phyloP scores from a whole-genome alignment of 2,329 filamentous ascomycete species.

The Calonectria multiphialidica region DNA sequence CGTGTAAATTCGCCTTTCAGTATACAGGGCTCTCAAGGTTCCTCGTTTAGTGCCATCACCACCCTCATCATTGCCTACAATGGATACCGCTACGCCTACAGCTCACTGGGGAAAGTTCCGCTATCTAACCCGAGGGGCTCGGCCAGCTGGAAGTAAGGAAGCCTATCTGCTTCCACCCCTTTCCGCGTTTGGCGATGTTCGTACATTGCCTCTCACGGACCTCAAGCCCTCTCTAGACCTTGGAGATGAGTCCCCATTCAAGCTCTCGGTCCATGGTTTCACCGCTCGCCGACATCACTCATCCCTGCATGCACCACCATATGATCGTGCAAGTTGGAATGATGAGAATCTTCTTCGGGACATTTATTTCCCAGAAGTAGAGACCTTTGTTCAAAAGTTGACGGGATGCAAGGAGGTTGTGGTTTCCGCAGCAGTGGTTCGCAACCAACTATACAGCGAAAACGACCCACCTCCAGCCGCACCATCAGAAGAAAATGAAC shows the following conservation, averaged over 20 bases:
- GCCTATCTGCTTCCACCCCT: neutral
- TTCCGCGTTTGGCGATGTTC: neutral
- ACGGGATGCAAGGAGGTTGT: conserved; percentile 20
- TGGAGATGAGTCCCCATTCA: neutral
- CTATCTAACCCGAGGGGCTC: neutral
- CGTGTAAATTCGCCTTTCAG: too few species aligned
- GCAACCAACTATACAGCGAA: conserved; percentile 18
- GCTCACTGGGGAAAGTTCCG: neutral
- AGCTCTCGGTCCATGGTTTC: neutral
- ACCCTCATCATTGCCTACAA: neutral
- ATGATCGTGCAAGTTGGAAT: neutral
- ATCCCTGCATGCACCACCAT: neutral
- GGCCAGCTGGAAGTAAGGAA: neutral
- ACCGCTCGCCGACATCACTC: neutral
- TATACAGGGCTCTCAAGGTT: neutral
- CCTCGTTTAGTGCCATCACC: neutral
- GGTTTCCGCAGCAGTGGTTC: conserved; percentile 17
- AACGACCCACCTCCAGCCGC: neutral
- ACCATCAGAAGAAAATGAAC: neutral
- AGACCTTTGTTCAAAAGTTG: conserved; percentile 10
- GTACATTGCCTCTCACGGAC: neutral
- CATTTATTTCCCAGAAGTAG: neutral
- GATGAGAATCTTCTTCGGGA: neutral
- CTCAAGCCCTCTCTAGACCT: neutral
- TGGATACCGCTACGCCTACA: neutral